These are phyloP conservation scores for Chaetomidium leptoderma DNA, from an alignment of 495 filamentous ascomycete species.

Conservation along the genomic window DNA sequence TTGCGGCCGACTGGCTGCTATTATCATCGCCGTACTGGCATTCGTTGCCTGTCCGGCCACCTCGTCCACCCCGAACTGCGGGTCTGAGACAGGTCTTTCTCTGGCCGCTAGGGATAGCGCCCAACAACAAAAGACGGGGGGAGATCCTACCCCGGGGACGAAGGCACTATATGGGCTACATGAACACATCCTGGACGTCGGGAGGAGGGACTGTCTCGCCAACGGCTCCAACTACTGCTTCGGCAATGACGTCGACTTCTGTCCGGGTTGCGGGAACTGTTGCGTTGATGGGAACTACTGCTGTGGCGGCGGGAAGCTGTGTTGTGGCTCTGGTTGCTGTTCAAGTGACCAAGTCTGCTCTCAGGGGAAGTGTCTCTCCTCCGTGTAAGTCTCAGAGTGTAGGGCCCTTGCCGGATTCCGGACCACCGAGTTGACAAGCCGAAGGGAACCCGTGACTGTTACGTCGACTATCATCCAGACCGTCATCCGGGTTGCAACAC, in stretches of 20 bases:
- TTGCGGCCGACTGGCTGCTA: conserved; percentile 13
- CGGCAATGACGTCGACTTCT: conserved; percentile 25
- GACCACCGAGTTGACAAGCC: background rate
- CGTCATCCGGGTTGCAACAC: conserved; percentile 20
- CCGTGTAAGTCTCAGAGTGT: conserved; percentile 21
- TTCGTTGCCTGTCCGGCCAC: background rate
- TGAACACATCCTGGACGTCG: conserved; percentile 17
- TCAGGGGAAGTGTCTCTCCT: conserved; percentile 25
- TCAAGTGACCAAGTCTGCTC: conserved; percentile 27
- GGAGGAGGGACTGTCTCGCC: conserved; percentile 27
- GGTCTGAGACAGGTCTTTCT: background rate
- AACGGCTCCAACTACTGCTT: conserved; percentile 38
- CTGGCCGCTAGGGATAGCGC: background rate
- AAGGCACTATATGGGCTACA: conserved; percentile 19
- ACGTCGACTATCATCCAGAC: conserved; percentile 23
- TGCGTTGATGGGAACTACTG: conserved; percentile 28
- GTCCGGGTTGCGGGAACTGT: conserved; percentile 29
- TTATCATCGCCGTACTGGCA: background rate
- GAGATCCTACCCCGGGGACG: conserved; percentile 20
- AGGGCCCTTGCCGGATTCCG: background rate
- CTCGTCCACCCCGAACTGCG: background rate
- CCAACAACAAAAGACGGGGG: conserved; percentile 5
- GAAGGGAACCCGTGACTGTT: conserved; percentile 23
- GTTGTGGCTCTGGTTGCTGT: conserved; percentile 34
- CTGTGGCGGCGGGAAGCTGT: conserved; percentile 22